A percentile compares a stretch with the other conserved stretches of the same genome.
These are phyloP conservation scores for Cnidoscolus chayamansa DNA, from an alignment of 441 rosid genomes.

Conservation along the genomic window DNA sequence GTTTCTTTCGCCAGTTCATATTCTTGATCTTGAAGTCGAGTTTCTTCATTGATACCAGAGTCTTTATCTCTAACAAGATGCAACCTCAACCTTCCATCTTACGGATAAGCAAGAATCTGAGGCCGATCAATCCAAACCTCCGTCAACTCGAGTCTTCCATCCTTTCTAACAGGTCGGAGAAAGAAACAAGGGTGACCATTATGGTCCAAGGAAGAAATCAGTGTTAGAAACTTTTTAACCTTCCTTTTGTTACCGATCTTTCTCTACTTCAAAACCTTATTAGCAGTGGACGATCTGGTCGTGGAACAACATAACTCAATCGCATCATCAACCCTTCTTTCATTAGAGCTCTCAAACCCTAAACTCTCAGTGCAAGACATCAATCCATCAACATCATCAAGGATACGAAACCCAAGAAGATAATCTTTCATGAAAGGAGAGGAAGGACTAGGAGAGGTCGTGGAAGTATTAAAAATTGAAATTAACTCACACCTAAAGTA, in stretches of 20 bases:
- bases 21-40: constrained; percentile 16
- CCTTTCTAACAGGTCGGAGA: constrained; percentile 57
- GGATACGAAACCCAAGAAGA: constrained; percentile 37
- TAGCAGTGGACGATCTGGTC: neutral
- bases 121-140: constrained; percentile 57
- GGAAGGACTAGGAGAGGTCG: too few relatives aligned
- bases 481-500: too few relatives aligned
- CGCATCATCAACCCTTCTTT: constrained; percentile 40
- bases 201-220: constrained; percentile 53
- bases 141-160: constrained; percentile 66
- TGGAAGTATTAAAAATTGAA: too few relatives aligned
- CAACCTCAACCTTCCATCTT: constrained; percentile 64
- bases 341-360: constrained; percentile 80
- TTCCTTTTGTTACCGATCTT: constrained; percentile 24
- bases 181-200: constrained; percentile 57
- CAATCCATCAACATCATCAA: constrained; percentile 54
- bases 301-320: constrained; percentile 10
- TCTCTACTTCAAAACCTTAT: constrained; percentile 19
- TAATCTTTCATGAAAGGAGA: constrained; percentile 29
- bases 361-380: constrained; percentile 80
- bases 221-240: constrained; percentile 52
- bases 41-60: constrained; percentile 6
- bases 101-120: constrained; percentile 50
- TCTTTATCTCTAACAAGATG: constrained; percentile 40
- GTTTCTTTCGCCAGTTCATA: constrained; percentile 5